Evolutionary conservation across 1,139 yeast genomes (phyloP), one percentile per base, ranked within the genome.

Genomic region (Nadsonia commutata): DNA sequence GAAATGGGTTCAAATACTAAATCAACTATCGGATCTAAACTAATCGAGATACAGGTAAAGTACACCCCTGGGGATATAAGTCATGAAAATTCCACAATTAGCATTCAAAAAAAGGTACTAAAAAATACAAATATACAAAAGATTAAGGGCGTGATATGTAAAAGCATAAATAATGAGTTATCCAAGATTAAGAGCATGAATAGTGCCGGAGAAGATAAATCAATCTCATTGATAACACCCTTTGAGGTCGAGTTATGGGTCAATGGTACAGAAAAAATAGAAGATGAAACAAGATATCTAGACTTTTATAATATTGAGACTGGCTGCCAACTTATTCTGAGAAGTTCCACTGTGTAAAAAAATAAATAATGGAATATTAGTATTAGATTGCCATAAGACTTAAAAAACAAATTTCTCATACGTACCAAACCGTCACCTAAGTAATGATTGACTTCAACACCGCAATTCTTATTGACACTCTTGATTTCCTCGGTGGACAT

Each of bases 401-500:
- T 38, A 33, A 31, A 43, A 42, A 48, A 42, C 37, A 43, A 41
- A 38, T 17, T 20, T n/a, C n/a, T n/a, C n/a, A 36, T 20, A 44
- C 52, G 39, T 31, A 41, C 42, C 51, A 88, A 68, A 9, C 95
- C 95, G 62, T 88, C 98, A 43, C 95, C 96, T 54, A 88, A 68
- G 58, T 82, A 80, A 55, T 84, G 90, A 48, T 82, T 68, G 56
- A 86, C 67, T 56, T 88, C 95, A 45, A 90, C 76, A 56, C 96
- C 97, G 52, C 83, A 79, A 31, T 94, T 95, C 63, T 88, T 88
- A 60, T 88, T 88, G 45, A 74, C 70, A 17, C 74, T 66, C 64
- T 81, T 83, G 57, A 88, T 88, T 44, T 90, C 96, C 55, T 82
- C 93, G 2, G 94, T 82, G 51, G 90, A 78, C 96, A 88, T 85